Evolutionary conservation across 106 monocot species (phyloP).

Genomic region (Dendrobium catenatum): DNA sequence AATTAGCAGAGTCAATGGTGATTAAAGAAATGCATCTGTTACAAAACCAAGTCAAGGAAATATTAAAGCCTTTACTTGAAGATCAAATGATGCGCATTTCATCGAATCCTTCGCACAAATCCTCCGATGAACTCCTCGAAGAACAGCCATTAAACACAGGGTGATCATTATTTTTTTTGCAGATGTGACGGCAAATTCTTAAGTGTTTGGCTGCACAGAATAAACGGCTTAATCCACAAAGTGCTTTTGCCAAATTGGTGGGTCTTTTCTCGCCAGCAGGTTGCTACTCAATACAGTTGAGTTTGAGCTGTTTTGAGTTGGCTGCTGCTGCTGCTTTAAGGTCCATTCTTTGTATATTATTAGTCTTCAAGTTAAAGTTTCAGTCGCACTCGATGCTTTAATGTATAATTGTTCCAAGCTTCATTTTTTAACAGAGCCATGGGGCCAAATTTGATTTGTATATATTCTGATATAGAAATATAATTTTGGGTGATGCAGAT

Average conservation of each 20-base stretch:
- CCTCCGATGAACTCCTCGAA: not conserved
- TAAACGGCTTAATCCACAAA: no score
- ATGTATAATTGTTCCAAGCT: not conserved
- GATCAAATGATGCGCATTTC: constrained; percentile 8
- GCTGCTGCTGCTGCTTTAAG: not conserved
- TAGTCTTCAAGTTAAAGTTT: constrained; percentile 7
- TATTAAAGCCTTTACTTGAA: constrained; percentile 46
- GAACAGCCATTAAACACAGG: not conserved
- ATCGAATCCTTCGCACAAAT: not conserved
- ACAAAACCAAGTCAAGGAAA: constrained; percentile 35
- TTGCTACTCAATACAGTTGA: not conserved
- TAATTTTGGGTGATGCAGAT: not conserved
- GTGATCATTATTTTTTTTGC: not conserved
- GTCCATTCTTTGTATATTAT: constrained; percentile 42
- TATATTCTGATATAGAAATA: not conserved
- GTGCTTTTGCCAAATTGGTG: constrained; percentile 1
- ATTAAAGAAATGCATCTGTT: constrained; percentile 45
- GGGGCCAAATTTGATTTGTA: constrained; percentile 1
- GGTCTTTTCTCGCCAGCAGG: not conserved
- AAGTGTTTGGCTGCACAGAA: not conserved
- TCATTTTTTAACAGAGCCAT: constrained; percentile 1
- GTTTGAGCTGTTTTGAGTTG: constrained; percentile 5
- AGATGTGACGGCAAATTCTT: not conserved
- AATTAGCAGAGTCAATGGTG: constrained; percentile 65
- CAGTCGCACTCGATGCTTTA: no score